These are phyloP conservation scores for Leccinellum luteum DNA, from an alignment of 768 basidiomycete species.

Conservation along the genomic window DNA sequence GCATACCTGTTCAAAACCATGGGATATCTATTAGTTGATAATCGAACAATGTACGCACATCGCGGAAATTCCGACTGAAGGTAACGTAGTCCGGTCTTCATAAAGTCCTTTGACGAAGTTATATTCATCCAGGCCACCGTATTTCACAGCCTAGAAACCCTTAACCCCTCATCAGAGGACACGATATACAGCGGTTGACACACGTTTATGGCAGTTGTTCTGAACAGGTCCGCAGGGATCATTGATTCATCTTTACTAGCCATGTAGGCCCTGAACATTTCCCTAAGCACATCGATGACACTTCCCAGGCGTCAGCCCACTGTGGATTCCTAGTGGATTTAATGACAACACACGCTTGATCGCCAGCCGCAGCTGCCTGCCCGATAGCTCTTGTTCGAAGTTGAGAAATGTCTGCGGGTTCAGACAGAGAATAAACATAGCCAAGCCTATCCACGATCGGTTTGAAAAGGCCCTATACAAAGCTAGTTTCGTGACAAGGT, in stretches of 20 bases:
- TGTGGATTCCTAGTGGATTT: background rate
- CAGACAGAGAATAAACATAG: slow-evolving; percentile 65
- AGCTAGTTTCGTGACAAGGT: background rate
- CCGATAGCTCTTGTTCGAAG: slow-evolving; percentile 73
- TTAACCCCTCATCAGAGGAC: slow-evolving; percentile 1
- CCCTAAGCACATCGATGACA: slow-evolving; percentile 68
- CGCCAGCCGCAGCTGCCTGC: slow-evolving; percentile 48
- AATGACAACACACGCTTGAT: slow-evolving; percentile 32
- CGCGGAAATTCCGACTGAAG: slow-evolving; percentile 60
- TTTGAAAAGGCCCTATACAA: slow-evolving; percentile 54
- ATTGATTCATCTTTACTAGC: slow-evolving; percentile 69
- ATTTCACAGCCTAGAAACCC: slow-evolving; percentile 55
- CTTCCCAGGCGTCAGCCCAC: slow-evolving; percentile 35
- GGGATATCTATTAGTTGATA: background rate
- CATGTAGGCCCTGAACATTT: slow-evolving; percentile 69
- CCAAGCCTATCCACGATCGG: slow-evolving; percentile 81
- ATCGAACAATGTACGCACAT: slow-evolving; percentile 44
- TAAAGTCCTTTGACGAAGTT: slow-evolving; percentile 67
- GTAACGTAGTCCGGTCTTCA: slow-evolving; percentile 71
- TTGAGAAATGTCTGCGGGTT: slow-evolving; percentile 64
- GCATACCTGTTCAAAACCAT: slow-evolving; percentile 45
- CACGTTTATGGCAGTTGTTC: slow-evolving; percentile 44
- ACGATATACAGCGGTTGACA: background rate
- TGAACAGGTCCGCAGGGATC: slow-evolving; percentile 79
- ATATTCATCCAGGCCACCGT: slow-evolving; percentile 75